Percentiles rank a stretch among this genome's conserved stretches.
phyloP scores from a whole-genome alignment of 176 grass and related monocot genomes.

The Triticum aestivum region IWGSC_CS_RefSeq_v2.1 NC_057804.1:464745607-464746106 shows the following conservation, averaged over 20 bases:
- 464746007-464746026: conserved; percentile 83
- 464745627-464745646: background rate
- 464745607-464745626: background rate
- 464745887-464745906: background rate
- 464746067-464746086: conserved; percentile 69
- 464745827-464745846: background rate
- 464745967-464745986: background rate
- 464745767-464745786: background rate
- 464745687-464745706: background rate
- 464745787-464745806: background rate
- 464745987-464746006: conserved; percentile 57
- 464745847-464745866: background rate
- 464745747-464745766: background rate
- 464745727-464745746: conserved; percentile 1
- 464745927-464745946: conserved; percentile 4
- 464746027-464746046: conserved; percentile 85
- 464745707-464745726: background rate
- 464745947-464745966: background rate
- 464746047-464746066: conserved; percentile 77
- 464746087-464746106: conserved; percentile 51
- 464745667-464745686: background rate
- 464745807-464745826: background rate
- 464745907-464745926: background rate
- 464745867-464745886: background rate
- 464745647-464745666: background rate